Base-by-base conservation (phyloP, 495 filamentous ascomycete genomes). In the Daldinia caldariorum region DNA sequence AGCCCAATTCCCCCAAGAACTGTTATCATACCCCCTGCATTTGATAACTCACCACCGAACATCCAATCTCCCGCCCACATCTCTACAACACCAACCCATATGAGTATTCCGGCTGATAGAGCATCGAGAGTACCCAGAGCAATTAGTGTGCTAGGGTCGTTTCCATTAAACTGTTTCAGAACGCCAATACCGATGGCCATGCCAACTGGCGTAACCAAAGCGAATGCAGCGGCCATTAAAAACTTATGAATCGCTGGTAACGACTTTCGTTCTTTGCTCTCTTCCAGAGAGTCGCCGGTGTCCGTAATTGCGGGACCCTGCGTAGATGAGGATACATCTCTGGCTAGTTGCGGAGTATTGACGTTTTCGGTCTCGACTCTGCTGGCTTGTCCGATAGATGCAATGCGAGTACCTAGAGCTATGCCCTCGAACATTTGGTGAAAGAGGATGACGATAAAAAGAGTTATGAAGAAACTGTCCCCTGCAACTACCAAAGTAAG, bases 371-470 rank as follows among this genome's bases (percentile, higher is more conserved):
- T 71, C 34, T 62, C 74, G 6, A 7, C 58, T 32, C 51, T 63
- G 12, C 20, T 16, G 10, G 29, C 68, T 8, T 58, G 58, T 4
- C 79, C 77, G 22, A 92, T 81, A 0, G 86, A 84, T 6, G 90
- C 88, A 64, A 93, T 92, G 34, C 90, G 87, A 5, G 90, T 86
- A 14, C 91, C 90, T 9, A 93, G 85, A 18, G 91, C 91, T 59
- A 93, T 83, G 18, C 92, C 91, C 80, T 94, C 91, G 59, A 94
- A 93, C 74, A 90, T 90, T 73, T 94, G 87, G 67, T 88, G 87
- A 77, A 89, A 89, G 55, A 88, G 70, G 55, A 89, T 87, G 43
- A 88, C 88, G 38, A 83, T 74, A 63, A 87, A 83, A 34, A 89
- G 83, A 7, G 83, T 85, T 47, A 79, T 74, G 79, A 89, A 89